Conservation (phyloP, 163 green algal genomes). For the Volvox carteri region DNA sequence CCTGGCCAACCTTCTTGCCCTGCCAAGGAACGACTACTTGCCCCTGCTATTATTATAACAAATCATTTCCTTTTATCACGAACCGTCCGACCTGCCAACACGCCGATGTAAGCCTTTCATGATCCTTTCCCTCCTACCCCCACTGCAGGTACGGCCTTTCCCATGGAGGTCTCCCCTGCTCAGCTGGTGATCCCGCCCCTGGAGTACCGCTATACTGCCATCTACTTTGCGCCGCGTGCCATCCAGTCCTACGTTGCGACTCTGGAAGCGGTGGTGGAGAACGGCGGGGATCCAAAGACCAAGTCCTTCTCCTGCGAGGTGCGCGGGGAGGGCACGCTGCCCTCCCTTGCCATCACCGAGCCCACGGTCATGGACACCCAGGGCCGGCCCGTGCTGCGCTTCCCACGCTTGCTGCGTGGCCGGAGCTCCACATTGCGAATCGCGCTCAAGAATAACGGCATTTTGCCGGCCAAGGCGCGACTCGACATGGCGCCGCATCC, state of each 20-base stretch:
- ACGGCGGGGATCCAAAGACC: slow-evolving; percentile 77
- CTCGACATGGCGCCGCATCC: slow-evolving; percentile 70
- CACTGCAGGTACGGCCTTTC: slow-evolving; percentile 61
- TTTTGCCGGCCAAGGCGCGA: slow-evolving; percentile 71
- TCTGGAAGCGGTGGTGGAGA: slow-evolving; percentile 78
- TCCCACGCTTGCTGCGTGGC: slow-evolving; percentile 77
- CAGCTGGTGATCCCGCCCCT: slow-evolving; percentile 78
- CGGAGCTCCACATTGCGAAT: slow-evolving; percentile 62
- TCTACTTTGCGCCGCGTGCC: slow-evolving; percentile 76
- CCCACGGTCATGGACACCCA: slow-evolving; percentile 58
- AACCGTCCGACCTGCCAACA: too few species aligned
- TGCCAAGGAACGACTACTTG: too few species aligned
- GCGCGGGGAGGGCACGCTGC: slow-evolving; percentile 83
- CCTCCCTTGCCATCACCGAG: slow-evolving; percentile 69
- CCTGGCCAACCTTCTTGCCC: too few species aligned
- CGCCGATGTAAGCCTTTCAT: too few species aligned
- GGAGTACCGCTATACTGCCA: slow-evolving; percentile 78
- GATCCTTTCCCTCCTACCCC: not conserved
- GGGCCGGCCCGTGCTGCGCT: slow-evolving; percentile 72
- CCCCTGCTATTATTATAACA: too few species aligned
- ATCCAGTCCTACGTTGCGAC: slow-evolving; percentile 80
- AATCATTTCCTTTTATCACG: too few species aligned
- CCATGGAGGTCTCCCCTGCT: slow-evolving; percentile 75
- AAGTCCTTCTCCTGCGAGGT: slow-evolving; percentile 79
- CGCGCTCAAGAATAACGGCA: slow-evolving; percentile 83